These are phyloP conservation scores for Aspergillus conjunctus DNA, from an alignment of 495 filamentous ascomycete genomes.

Conservation along the genomic window DNA sequence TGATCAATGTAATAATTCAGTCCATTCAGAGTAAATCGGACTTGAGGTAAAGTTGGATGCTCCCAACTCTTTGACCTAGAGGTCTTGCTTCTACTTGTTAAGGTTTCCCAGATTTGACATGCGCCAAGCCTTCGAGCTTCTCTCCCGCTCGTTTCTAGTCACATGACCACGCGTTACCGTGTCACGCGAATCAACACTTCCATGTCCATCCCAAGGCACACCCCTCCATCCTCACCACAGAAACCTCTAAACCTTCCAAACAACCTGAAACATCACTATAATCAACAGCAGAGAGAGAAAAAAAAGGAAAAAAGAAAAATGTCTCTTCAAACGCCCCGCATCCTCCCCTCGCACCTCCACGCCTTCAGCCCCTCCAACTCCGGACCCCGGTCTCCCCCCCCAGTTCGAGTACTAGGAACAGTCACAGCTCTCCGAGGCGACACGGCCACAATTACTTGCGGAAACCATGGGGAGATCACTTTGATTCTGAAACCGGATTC, in stretches of 20 bases:
- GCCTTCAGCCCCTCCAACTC: constrained; percentile 55
- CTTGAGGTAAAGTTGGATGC: too few species aligned
- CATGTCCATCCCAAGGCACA: background rate
- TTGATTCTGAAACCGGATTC: constrained; percentile 76
- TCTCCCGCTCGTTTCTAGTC: background rate
- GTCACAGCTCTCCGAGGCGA: constrained; percentile 80
- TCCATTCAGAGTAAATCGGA: background rate
- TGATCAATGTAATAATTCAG: background rate
- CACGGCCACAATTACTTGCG: constrained; percentile 73
- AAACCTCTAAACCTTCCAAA: background rate
- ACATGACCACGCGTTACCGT: constrained; percentile 21
- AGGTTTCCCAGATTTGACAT: constrained; percentile 2
- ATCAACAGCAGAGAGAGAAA: constrained; percentile 22
- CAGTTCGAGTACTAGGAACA: constrained; percentile 84
- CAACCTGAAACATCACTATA: constrained; percentile 1
- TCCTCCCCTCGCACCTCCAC: constrained; percentile 67
- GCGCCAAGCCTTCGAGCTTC: constrained; percentile 10
- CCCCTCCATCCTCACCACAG: constrained; percentile 2
- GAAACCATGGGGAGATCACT: constrained; percentile 65
- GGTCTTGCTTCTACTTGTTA: too few species aligned
- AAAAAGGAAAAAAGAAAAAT: constrained; percentile 31
- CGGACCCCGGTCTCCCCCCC: constrained; percentile 51
- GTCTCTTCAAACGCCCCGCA: constrained; percentile 66
- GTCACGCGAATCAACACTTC: background rate
- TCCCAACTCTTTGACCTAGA: too few species aligned